These are phyloP conservation scores for Fusarium sp. DNA, from an alignment of 2,329 filamentous ascomycete genomes.

Conservation along the genomic window DNA sequence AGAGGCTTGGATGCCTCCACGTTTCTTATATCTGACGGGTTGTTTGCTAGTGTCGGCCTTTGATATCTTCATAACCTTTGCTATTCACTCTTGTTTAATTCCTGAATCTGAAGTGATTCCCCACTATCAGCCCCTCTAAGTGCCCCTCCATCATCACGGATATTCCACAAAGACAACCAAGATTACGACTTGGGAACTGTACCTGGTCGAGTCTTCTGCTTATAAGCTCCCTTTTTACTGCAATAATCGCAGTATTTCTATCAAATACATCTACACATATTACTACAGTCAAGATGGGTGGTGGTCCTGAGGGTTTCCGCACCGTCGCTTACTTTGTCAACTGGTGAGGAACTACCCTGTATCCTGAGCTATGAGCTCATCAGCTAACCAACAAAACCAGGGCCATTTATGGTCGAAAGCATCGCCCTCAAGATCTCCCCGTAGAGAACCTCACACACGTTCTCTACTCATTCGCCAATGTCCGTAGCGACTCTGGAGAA, in stretches of 20 bases:
- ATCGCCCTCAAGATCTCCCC: constrained; percentile 87
- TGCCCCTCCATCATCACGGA: constrained; percentile 43
- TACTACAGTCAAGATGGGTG: constrained; percentile 55
- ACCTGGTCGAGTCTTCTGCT: constrained; percentile 32
- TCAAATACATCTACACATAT: constrained; percentile 7
- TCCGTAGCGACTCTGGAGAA: constrained; percentile 82
- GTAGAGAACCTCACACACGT: constrained; percentile 87
- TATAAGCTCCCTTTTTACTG: constrained; percentile 16
- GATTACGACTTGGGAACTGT: constrained; percentile 5
- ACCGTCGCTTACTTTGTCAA: constrained; percentile 82
- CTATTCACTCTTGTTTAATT: neutral
- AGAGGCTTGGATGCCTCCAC: constrained; percentile 34
- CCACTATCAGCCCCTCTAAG: constrained; percentile 30
- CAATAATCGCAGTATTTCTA: constrained; percentile 23
- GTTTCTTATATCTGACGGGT: constrained; percentile 28
- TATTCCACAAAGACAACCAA: constrained; percentile 24
- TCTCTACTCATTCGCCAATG: constrained; percentile 91
- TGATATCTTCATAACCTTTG: neutral
- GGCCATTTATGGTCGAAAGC: constrained; percentile 89
- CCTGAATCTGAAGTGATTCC: constrained; percentile 28
- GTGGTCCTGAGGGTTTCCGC: constrained; percentile 67
- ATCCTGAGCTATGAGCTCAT: neutral
- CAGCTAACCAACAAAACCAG: constrained; percentile 46
- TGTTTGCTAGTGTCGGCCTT: neutral
- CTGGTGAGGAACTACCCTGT: constrained; percentile 59